Evolutionary conservation across 2,329 filamentous ascomycete genomes (phyloP), one percentile per base, ranked within the genome.

Genomic region (Ceratocystis ficicola): DNA sequence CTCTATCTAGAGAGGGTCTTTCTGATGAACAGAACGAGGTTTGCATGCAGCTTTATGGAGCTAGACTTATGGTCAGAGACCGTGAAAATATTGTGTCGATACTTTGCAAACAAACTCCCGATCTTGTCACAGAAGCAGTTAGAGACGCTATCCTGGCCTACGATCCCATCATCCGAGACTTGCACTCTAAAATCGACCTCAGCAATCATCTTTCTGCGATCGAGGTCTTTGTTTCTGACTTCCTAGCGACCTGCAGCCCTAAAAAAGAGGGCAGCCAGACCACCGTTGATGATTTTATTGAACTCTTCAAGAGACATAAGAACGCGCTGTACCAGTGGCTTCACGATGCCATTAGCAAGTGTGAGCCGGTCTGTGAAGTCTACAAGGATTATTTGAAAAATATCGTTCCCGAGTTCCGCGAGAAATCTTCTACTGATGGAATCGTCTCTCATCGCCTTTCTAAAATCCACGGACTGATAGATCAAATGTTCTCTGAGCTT

Each of bases 161-260:
- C 69, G 88, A 91, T 64, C 87, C 87, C 0, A 84, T 91, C 67
- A 89, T 94, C 66, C 81, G 88, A 25, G 77, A 80, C 2, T 77
- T 92, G 5, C 89, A 93, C 72, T 82, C 88, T 65, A 81, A 82
- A 1, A 81, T 91, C 28, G 86, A 92, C 71, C 78, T 93, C 5
- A 83, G 83, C 44, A 84, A 84, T 48, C 87, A 89, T 22, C 74
- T 93, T 5, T 80, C 80, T 46, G 84, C 89, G 44, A 77, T 83
- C 1, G 84, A 92, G 72, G 77, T 76, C 8, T 91, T 94, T 71
- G 72, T 92, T 25, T 81, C 82, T 5, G 88, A 91, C 69, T 81
- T 92, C 66, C 83, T 94, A 73, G 76, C 75, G 65, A 69, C 62
- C 4, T 70, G 69, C 48, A 59, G 69, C 41, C 28, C 62, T 6